Conservation (phyloP, 495 filamentous ascomycete genomes). For the Penicillium dipodomyicola region DNA sequence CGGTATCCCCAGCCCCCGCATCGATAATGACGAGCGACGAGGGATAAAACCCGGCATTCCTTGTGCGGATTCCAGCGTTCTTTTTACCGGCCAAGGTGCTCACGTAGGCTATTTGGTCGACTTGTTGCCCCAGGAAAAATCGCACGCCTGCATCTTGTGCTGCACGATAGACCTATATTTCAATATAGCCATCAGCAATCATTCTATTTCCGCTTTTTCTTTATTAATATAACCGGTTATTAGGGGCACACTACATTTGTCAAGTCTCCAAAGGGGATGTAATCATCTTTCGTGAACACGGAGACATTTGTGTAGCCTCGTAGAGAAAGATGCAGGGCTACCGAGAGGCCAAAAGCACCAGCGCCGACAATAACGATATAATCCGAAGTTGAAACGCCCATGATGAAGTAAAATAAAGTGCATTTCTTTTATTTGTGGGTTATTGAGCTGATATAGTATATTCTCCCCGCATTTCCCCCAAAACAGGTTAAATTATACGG, state of each 20-base stretch:
- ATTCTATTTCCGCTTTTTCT: constrained; percentile 1
- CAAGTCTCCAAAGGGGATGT: constrained; percentile 33
- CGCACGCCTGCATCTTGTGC: constrained; percentile 33
- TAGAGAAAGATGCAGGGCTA: constrained; percentile 47
- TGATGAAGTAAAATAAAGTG: constrained; percentile 7
- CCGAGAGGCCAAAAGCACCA: constrained; percentile 51
- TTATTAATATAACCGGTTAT: not conserved
- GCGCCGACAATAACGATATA: constrained; percentile 40
- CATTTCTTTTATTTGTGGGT: not conserved
- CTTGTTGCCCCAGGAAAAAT: constrained; percentile 37
- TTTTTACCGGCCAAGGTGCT: constrained; percentile 22
- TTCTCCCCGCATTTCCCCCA: constrained; percentile 6
- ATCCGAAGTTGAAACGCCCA: constrained; percentile 25
- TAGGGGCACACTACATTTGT: constrained; percentile 20
- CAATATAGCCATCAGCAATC: constrained; percentile 16
- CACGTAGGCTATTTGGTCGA: constrained; percentile 28
- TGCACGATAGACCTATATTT: constrained; percentile 24
- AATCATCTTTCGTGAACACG: constrained; percentile 29
- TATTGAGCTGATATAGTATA: constrained; percentile 1
- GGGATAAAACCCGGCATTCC: constrained; percentile 36
- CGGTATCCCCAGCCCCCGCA: constrained; percentile 40
- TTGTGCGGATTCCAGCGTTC: constrained; percentile 36
- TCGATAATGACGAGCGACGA: constrained; percentile 43
- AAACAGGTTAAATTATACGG: constrained; percentile 1
- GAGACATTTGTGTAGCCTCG: constrained; percentile 47